Base-by-base conservation (phyloP, 805 yeast genomes). In the Kodamaea restingae region DNA sequence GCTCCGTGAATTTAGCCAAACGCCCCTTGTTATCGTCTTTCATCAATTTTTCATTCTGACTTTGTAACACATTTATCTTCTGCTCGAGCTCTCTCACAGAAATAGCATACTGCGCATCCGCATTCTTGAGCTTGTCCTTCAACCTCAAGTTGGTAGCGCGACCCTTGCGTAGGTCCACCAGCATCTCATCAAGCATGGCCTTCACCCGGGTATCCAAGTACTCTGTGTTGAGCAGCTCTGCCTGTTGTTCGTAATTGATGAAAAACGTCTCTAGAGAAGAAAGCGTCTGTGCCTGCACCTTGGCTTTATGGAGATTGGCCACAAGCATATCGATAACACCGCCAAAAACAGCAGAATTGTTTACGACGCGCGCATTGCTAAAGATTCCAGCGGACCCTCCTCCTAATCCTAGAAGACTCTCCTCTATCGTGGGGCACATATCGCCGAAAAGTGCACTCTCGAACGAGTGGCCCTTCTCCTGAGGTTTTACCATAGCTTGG, bases 391-490 rank as follows among this genome's bases (percentile, higher is more conserved):
- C 66, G 36, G 73, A 62, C 38, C 68, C 68, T 28, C 73, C 69
- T 43, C 67, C 67, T 3, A 71, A 55, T 0, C 78, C 79, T 21
- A 77, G 48, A 8, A 77, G 56, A 28, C 66, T 59, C 44, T 76
- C 81, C 47, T 78, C 83, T 20, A 77, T 40, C 20, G 56, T 48
- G 4, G 71, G 66, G 47, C 72, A 67, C 14, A 77, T 70, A 53
- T 79, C 84, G 18, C 84, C 81, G 57, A 78, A 80, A 61, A 80
- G 63, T 2, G 83, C 82, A 18, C 71, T 71, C 45, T 78, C 83
- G 54, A 76, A 76, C 39, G 15, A n/a, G 10, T 25, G 21, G 12
- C 17, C 34, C 33, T 43, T 41, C 32, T 41, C 29, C 38, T 22
- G 25, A 9, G 20, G 22, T 14, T 32, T 43, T 18, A 37, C 36